These are phyloP conservation scores for Lachnellula willkommii DNA, from an alignment of 2,329 filamentous ascomycete genomes.

Conservation along the genomic window DNA sequence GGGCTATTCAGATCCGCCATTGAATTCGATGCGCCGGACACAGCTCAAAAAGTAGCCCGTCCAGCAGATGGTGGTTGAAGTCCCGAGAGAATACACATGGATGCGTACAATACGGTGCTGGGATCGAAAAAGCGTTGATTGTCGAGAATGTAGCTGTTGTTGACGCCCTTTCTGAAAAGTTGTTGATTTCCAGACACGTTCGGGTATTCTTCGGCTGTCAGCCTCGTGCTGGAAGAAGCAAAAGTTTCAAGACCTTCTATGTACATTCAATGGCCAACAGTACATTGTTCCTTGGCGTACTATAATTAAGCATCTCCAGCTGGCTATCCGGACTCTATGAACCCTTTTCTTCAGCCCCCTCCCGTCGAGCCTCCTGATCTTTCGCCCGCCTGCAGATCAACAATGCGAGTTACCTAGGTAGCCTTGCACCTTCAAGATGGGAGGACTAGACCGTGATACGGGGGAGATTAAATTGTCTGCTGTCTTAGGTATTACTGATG, in stretches of 20 bases:
- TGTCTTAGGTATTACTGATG: constrained; percentile 5
- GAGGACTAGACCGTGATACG: neutral
- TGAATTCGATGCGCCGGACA: constrained; percentile 20
- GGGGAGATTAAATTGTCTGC: constrained; percentile 10
- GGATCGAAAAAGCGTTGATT: neutral
- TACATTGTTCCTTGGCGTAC: neutral
- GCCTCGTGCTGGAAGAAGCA: too few species aligned
- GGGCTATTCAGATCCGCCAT: constrained; percentile 73
- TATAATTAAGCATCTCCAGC: neutral
- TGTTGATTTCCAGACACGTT: neutral
- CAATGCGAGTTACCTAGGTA: neutral
- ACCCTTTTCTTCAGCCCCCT: neutral
- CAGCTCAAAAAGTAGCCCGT: constrained; percentile 1
- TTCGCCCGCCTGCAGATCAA: neutral
- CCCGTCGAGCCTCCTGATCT: neutral
- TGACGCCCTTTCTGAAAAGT: neutral
- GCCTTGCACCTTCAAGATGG: constrained; percentile 5
- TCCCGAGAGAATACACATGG: constrained; percentile 6
- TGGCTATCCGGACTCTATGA: neutral
- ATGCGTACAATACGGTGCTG: neutral
- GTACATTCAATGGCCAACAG: neutral
- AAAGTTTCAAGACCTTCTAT: too few species aligned
- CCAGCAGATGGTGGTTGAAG: constrained; percentile 14
- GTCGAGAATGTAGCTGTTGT: neutral
- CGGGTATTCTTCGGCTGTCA: too few species aligned